Conservation (phyloP, 257 asterid genomes). For the Petunia secreta region DNA sequence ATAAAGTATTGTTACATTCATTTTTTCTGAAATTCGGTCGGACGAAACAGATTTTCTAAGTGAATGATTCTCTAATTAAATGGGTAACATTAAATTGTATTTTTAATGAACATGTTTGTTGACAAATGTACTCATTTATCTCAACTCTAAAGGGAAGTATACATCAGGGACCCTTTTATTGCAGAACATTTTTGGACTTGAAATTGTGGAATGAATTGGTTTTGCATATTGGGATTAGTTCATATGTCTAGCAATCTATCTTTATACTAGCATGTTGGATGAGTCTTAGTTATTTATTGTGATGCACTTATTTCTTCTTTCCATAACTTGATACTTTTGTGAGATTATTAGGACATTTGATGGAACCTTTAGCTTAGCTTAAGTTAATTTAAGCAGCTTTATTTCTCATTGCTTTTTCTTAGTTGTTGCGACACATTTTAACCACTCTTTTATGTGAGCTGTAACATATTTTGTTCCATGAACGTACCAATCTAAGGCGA, state of each 20-base stretch:
- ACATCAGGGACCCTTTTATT: neutral
- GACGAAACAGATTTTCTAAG: neutral
- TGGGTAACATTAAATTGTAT: neutral
- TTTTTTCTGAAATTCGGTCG: neutral
- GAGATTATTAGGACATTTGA: too few species aligned
- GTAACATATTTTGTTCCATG: too few species aligned
- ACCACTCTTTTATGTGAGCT: too few species aligned
- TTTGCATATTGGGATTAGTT: constrained; percentile 1
- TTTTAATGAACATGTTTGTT: neutral
- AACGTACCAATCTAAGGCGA: too few species aligned
- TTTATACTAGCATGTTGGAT: neutral
- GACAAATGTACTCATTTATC: constrained; percentile 15
- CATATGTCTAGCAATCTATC: neutral
- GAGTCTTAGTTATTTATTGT: neutral
- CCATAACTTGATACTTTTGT: neutral
- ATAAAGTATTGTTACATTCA: neutral
- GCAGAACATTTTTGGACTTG: neutral
- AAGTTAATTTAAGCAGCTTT: too few species aligned
- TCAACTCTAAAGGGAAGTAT: neutral
- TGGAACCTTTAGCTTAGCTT: too few species aligned
- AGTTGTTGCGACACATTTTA: too few species aligned
- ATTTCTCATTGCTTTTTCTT: too few species aligned
- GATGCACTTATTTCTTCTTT: neutral
- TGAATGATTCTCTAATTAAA: neutral
- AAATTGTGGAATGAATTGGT: constrained; percentile 16